Percentiles rank a stretch among this genome's conserved stretches.
These are phyloP conservation scores for Candida saitoana DNA, from an alignment of 805 yeast genomes.

Conservation along the genomic window DNA sequence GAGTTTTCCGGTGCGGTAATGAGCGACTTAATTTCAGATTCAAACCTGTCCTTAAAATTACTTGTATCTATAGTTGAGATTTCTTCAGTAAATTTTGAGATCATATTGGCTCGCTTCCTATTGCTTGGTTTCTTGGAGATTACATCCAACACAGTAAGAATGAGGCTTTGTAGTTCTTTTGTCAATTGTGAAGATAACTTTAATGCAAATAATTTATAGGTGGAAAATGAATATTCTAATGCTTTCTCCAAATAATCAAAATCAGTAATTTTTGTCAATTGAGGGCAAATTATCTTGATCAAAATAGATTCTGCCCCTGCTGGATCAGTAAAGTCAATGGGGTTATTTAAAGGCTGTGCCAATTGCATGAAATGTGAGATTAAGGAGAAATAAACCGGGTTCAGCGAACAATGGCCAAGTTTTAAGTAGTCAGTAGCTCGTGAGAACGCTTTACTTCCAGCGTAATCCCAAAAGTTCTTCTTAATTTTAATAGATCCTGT, in stretches of 20 bases:
- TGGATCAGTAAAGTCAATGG: slow-evolving; percentile 5
- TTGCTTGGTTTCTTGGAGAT: slow-evolving; percentile 1
- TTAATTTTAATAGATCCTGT: slow-evolving; percentile 28
- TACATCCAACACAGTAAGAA: slow-evolving; percentile 1
- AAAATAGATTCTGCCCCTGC: slow-evolving; percentile 6
- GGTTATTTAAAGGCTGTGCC: slow-evolving; percentile 2
- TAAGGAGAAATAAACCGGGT: slow-evolving; percentile 43
- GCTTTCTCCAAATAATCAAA: slow-evolving; percentile 16
- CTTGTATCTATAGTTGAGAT: slow-evolving; percentile 1
- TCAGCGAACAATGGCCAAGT: slow-evolving; percentile 53
- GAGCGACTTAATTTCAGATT: neutral
- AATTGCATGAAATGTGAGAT: slow-evolving; percentile 21
- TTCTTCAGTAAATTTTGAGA: slow-evolving; percentile 4
- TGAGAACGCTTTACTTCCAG: slow-evolving; percentile 39
- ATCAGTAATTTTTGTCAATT: slow-evolving; percentile 13
- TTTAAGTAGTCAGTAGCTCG: slow-evolving; percentile 45
- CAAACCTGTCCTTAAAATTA: neutral
- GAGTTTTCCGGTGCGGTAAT: neutral
- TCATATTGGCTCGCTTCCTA: neutral
- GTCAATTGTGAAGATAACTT: neutral
- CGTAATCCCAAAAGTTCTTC: slow-evolving; percentile 49
- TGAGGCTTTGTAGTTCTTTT: neutral
- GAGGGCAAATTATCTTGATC: slow-evolving; percentile 14
- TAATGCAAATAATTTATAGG: slow-evolving; percentile 9
- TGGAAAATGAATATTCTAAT: slow-evolving; percentile 15